Base-by-base conservation (phyloP, 257 asterid genomes). In the Lantana camara region DNA sequence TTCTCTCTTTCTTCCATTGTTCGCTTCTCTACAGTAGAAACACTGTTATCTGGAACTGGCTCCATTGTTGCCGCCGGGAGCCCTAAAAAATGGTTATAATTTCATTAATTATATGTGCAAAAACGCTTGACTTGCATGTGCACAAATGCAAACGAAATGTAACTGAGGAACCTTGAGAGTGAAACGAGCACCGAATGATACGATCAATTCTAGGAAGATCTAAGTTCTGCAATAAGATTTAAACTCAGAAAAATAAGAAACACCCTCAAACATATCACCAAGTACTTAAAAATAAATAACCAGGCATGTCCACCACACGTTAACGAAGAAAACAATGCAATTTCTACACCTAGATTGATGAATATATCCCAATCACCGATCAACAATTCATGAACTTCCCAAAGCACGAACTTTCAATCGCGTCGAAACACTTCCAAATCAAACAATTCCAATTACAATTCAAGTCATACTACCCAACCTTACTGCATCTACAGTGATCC, bases 121-220 rank as follows among this genome's bases (percentile, higher is more conserved):
- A 71, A 57, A 1, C 38, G 42, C 10, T 63, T 17, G 30, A 30
- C 21, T 55, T 38, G 19, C 53, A 67, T 8, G 69, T 51, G 64
- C 20, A 51, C n/a, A 62, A 72, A 17, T 60, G 49, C 27, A 24
- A 58, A 46, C 29, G 45, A 45, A 48, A 34, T 45, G 48, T 55
- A 48, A 64, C 45, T 62, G 21, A 52, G 47, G 44, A 62, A 90
- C 99, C 99, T 84, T 85, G 95, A 16, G 93, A 90, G 55, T 62
- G 84, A 70, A 90, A 87, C 2, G 99, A 93, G 77, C 96, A 90
- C 49, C 83, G 87, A 57, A 86, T 80, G 60, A 87, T 87, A 76
- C 97, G 88, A 81, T 93, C 99, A 46, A 93, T 78, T 75, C 95
- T 82, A 20, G 95, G 80, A 76, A 90, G 96, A 85, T 93, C 97